These are phyloP conservation scores for Forsythia suspensa DNA, from an alignment of 257 asterid genomes.

Conservation along the genomic window DNA sequence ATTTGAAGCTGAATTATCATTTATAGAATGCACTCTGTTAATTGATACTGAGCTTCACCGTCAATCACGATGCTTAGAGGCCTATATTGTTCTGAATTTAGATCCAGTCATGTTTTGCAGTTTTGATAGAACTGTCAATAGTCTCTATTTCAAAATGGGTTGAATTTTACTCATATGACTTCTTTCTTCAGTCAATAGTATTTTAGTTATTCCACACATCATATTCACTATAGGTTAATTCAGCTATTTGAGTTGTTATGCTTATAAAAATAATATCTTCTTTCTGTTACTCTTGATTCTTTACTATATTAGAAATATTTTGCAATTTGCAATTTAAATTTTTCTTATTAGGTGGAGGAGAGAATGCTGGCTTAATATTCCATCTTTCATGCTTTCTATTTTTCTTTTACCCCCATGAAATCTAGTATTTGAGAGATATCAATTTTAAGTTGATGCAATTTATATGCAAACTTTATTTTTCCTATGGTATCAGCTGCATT, in stretches of 20 bases:
- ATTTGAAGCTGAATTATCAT: not conserved
- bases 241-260: not conserved
- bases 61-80: not conserved
- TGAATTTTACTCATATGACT: not conserved
- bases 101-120: not conserved
- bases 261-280: no score
- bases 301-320: no score
- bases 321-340: no score
- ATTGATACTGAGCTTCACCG: not conserved
- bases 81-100: not conserved
- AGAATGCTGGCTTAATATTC: not conserved
- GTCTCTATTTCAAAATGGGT: conserved; percentile 3
- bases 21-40: not conserved
- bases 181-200: conserved; percentile 2
- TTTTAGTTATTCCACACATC: not conserved
- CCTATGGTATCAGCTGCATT: not conserved
- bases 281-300: no score
- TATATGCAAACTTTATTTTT: not conserved
- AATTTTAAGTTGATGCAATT: not conserved
- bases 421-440: not conserved
- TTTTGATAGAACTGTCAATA: not conserved
- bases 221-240: not conserved
- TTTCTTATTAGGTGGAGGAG: not conserved
- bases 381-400: not conserved
- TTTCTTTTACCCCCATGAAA: not conserved